Base-by-base conservation (phyloP, 805 yeast species). In the Myxozyma sirexii region DNA sequence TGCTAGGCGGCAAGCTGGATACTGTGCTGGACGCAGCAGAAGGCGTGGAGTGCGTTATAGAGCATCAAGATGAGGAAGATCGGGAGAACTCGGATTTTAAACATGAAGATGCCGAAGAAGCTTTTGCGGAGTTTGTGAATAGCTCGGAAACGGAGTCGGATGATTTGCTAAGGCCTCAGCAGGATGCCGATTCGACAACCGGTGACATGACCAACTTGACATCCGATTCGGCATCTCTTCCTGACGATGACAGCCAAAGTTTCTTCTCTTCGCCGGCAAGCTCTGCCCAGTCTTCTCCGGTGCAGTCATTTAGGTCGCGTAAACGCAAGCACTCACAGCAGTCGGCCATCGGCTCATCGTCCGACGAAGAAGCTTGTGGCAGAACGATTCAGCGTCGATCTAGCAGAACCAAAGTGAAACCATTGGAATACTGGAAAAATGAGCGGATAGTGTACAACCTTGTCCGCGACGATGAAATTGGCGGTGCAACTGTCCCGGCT, bases 371-470 rank as follows among this genome's bases (percentile, higher is more conserved):
- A 24, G 6, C 10, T 29, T 10, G 10, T 7, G 3, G n/a, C 24
- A 19, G 17, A 19, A 23, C 44, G 10, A 17, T 21, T 24, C 39
- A 53, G 17, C 67, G 60, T 23, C 33, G 53, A 27, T 59, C 63
- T 1, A 45, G 55, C n/a, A 44, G 63, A 7, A 39, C 42, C 6
- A 45, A 54, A 15, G 39, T 59, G 5, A 39, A 86, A 2, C 93
- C 96, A 0, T 75, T 90, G 62, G 91, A 88, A 1, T 88, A 80
- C 71, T 90, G 97, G 97, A 82, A 87, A 70, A 88, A 88, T 69
- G 97, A 90, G 72, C 77, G 84, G 60, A 82, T 87, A 33, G 82
- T 88, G 3, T 90, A 87, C 37, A 39, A 39, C 31, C 49, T 57
- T 68, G 76, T 79, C 13, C 57, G 66, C 31, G 71, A 60, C 13